These are phyloP conservation scores for Graphium sp. DNA, from an alignment of 2,329 filamentous ascomycete genomes.

Conservation along the genomic window DNA sequence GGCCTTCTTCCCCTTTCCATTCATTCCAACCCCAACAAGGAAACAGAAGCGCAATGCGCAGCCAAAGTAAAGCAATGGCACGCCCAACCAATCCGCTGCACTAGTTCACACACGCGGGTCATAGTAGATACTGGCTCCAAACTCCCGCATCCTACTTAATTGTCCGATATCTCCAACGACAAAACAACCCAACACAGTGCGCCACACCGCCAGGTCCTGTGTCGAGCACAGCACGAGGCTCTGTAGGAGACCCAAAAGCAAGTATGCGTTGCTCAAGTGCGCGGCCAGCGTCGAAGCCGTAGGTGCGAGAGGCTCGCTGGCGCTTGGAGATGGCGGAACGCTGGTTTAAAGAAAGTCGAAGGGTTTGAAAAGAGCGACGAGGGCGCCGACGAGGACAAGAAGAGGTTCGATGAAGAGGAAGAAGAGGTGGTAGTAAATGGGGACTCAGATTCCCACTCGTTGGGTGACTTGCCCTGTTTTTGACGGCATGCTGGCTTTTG, in stretches of 20 bases:
- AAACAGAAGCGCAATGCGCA: slow-evolving; percentile 43
- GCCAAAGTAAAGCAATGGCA: slow-evolving; percentile 53
- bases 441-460: slow-evolving; percentile 26
- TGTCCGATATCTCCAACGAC: slow-evolving; percentile 66
- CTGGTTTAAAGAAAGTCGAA: slow-evolving; percentile 47
- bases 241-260: slow-evolving; percentile 64
- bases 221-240: slow-evolving; percentile 58
- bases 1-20: no score
- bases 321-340: slow-evolving; percentile 31
- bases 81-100: slow-evolving; percentile 49
- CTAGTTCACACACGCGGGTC: slow-evolving; percentile 46
- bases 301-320: slow-evolving; percentile 23
- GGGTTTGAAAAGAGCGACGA: slow-evolving; percentile 30
- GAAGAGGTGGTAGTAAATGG: slow-evolving; percentile 49
- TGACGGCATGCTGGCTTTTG: slow-evolving; percentile 7
- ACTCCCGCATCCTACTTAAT: slow-evolving; percentile 44
- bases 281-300: slow-evolving; percentile 47
- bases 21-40: slow-evolving; percentile 37
- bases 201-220: slow-evolving; percentile 53
- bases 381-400: slow-evolving; percentile 34
- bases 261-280: slow-evolving; percentile 64
- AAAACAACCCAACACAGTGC: slow-evolving; percentile 45
- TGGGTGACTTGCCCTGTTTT: slow-evolving; percentile 5
- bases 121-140: slow-evolving; percentile 49
- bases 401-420: slow-evolving; percentile 57